phyloP scores from a whole-genome alignment of 495 filamentous ascomycete species.

The Penicillium odoratum region DNA sequence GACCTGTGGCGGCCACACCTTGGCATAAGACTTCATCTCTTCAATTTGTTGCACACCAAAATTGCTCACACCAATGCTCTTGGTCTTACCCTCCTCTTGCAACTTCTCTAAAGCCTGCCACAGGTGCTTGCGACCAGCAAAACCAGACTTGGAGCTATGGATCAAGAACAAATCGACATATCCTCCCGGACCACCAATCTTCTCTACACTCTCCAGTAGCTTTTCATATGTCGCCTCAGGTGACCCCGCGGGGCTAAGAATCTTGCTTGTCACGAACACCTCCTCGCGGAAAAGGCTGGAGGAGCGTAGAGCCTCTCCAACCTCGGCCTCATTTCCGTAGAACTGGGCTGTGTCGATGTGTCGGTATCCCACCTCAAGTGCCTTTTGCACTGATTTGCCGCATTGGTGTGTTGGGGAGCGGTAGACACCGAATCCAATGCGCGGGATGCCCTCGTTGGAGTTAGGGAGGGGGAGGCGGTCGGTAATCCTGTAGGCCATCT shows the following conservation, averaged over 20 bases:
- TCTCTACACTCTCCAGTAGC: conserved; percentile 59
- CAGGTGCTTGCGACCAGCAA: conserved; percentile 54
- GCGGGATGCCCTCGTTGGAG: conserved; percentile 56
- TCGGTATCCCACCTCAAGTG: conserved; percentile 65
- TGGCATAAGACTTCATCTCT: conserved; percentile 61
- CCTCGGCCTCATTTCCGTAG: conserved; percentile 67
- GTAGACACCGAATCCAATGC: conserved; percentile 76
- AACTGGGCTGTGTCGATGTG: conserved; percentile 74
- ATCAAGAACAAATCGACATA: conserved; percentile 74
- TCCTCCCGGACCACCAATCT: conserved; percentile 57
- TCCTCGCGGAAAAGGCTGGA: conserved; percentile 55
- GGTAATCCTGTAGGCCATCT: conserved; percentile 46
- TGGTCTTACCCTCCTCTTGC: conserved; percentile 55
- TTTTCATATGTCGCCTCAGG: conserved; percentile 58
- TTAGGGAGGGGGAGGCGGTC: conserved; percentile 57
- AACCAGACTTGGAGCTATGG: conserved; percentile 58
- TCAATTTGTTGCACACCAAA: conserved; percentile 63
- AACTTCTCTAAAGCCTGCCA: conserved; percentile 67
- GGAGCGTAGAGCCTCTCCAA: conserved; percentile 60
- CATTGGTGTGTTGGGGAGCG: conserved; percentile 52
- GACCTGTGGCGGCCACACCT: conserved; percentile 63
- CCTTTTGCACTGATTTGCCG: conserved; percentile 56
- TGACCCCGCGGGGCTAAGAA: conserved; percentile 55
- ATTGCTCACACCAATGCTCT: conserved; percentile 70
- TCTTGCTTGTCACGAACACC: conserved; percentile 69